These are phyloP conservation scores for Colletotrichum sp. DNA, from an alignment of 2,329 filamentous ascomycete species.

Conservation along the genomic window DNA sequence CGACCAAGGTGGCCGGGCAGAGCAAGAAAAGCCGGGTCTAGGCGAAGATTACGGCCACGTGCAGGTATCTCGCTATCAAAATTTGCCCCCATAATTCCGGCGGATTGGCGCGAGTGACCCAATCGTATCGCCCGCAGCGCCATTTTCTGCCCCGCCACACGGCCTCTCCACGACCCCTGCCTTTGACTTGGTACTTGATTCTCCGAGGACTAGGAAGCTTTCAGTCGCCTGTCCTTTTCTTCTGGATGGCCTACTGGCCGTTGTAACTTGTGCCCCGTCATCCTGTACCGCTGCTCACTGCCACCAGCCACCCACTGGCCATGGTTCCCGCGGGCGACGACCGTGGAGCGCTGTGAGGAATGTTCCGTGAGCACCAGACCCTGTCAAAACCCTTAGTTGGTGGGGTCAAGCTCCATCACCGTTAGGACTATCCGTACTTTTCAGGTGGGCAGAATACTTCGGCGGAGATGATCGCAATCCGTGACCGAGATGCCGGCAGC, in stretches of 20 bases:
- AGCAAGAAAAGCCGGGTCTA: background rate
- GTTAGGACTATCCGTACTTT: background rate
- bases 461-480: constrained; percentile 19
- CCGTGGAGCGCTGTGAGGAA: background rate
- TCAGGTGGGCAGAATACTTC: constrained; percentile 1
- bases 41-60: background rate
- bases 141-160: constrained; percentile 16
- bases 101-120: background rate
- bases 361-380: background rate
- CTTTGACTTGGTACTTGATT: background rate
- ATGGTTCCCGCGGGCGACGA: background rate
- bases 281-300: background rate
- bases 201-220: background rate
- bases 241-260: background rate
- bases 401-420: constrained; percentile 11
- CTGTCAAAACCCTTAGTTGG: constrained; percentile 4
- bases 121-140: background rate
- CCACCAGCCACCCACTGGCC: background rate
- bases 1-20: background rate
- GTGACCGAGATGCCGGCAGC: constrained; percentile 6
- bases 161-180: constrained; percentile 12
- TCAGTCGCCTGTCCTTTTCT: background rate
- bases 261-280: background rate
- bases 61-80: constrained; percentile 12
- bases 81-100: background rate